Evolutionary conservation across 495 filamentous ascomycete species (phyloP), one percentile per base, ranked within the genome.

Genomic region (Massariosphaeria phaeospora): DNA sequence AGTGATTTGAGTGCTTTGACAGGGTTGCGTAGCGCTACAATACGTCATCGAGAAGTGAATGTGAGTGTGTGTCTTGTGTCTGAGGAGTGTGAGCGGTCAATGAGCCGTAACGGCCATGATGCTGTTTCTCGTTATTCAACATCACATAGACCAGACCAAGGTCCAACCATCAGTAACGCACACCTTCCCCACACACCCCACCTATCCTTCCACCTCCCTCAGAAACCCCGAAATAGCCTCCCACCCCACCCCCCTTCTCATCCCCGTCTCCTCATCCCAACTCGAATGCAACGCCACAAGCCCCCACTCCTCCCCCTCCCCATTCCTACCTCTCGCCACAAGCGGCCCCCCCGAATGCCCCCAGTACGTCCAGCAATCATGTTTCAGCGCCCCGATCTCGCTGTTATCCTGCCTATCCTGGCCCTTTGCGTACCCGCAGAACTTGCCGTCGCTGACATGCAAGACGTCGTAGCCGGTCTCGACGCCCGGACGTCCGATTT

Each of bases 331-430:
- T 30, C 48, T 33, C 2, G 69, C 60, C 7, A 75, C 25, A 18
- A 77, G 51, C 24, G 72, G 74, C 9, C 74, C 72, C 1, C 75
- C 75, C 9, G 69, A 74, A 55, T 77, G 74, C 13, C 74, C 76
- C 76, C 75, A 79, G 58, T 76, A 78, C n/a, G 76, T 77, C 76
- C 73, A 78, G 40, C 73, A 75, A 58, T 75, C 67, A 55, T 76
- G 75, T 69, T 68, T 72, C 50, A 77, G 55, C 8, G 69, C 68
- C 0, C 76, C 76, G 38, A 75, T 79, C 38, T 77, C 74, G 0
- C 62, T 67, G 49, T 77, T 77, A 38, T 76, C 70, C 33, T 74
- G 65, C 23, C 63, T 45, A 52, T 78, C 69, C 26, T 69, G 65
- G 15, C 59, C 69, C 10, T 48, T 54, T 11, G 67, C 68, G 54